These are phyloP conservation scores for Rutidosis leptorrhynchoides DNA, from an alignment of 129 eudicot genomes.

Conservation along the genomic window DNA sequence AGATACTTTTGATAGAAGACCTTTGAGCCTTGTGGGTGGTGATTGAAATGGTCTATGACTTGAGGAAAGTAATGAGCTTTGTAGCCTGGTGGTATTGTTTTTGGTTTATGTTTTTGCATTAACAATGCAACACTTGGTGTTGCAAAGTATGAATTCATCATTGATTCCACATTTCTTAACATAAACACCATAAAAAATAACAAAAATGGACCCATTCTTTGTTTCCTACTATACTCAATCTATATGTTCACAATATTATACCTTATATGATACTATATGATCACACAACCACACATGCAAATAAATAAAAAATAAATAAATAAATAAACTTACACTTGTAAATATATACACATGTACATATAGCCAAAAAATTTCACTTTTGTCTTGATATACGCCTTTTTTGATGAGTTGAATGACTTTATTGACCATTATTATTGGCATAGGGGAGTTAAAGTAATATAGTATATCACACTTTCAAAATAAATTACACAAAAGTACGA, in stretches of 20 bases:
- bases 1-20: conserved; percentile 2
- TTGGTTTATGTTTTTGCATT: neutral
- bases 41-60: conserved; percentile 7
- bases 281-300: neutral
- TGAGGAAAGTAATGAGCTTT: conserved; percentile 6
- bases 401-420: neutral
- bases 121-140: neutral
- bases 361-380: neutral
- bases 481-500: neutral
- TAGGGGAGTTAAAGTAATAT: too few species aligned
- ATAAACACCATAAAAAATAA: neutral
- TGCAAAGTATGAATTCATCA: neutral
- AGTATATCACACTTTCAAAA: too few species aligned
- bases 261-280: neutral
- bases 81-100: neutral
- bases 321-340: neutral
- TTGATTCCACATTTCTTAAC: conserved; percentile 7
- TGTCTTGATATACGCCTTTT: neutral
- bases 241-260: neutral
- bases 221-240: neutral
- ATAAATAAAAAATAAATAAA: too few species aligned
- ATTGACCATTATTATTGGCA: neutral
- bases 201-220: neutral
- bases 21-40: neutral
- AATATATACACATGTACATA: too few species aligned